Evolutionary conservation across 768 basidiomycete genomes (phyloP).

Genomic region (Chalciporus piperatus): DNA sequence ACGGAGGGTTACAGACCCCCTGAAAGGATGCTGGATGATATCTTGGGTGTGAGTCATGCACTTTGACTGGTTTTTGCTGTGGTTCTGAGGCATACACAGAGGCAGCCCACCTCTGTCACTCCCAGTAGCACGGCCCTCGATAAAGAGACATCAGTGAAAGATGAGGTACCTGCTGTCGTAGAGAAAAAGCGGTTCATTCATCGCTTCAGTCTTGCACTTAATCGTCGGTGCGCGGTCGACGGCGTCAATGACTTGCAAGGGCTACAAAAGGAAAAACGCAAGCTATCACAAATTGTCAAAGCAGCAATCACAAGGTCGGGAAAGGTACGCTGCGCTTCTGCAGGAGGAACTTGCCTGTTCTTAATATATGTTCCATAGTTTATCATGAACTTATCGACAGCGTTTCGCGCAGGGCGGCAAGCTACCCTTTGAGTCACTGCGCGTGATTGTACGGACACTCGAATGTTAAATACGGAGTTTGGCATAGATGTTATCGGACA

Average conservation of each 20-base stretch:
- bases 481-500: constrained; percentile 6
- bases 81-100: constrained; percentile 12
- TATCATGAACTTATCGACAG: constrained; percentile 12
- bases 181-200: constrained; percentile 3
- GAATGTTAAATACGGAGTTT: constrained; percentile 2
- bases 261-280: constrained; percentile 10
- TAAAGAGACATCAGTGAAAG: not conserved
- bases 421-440: not conserved
- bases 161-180: constrained; percentile 4
- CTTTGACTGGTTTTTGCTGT: not conserved
- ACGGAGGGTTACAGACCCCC: not conserved
- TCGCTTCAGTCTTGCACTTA: constrained; percentile 7
- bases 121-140: constrained; percentile 8
- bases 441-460: not conserved
- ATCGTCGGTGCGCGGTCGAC: constrained; percentile 1
- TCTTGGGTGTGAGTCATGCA: constrained; percentile 17
- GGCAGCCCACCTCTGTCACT: constrained; percentile 1
- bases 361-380: constrained; percentile 21
- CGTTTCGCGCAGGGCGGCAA: not conserved
- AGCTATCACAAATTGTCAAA: constrained; percentile 19
- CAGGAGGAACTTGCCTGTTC: constrained; percentile 15
- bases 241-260: constrained; percentile 7
- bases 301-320: constrained; percentile 19
- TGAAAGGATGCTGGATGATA: constrained; percentile 8
- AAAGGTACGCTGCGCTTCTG: constrained; percentile 19